Evolutionary conservation across 1,284 basidiomycete genomes (phyloP), one percentile per base, ranked within the genome.

Genomic region (Tranzscheliella williamsii): DNA sequence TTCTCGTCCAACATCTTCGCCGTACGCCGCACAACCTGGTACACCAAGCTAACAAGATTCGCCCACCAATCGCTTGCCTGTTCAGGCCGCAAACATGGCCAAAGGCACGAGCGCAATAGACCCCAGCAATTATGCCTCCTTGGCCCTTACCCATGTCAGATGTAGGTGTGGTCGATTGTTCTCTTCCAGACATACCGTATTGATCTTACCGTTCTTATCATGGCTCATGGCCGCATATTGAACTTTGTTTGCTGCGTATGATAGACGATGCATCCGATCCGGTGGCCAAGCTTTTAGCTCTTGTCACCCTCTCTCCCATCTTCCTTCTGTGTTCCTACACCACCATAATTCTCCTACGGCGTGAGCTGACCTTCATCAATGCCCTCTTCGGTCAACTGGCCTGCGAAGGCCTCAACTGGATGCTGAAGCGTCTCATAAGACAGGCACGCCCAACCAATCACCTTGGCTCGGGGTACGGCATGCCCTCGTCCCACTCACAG

Each of bases 401-500:
- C 3, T 87, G 86, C 39, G 90, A 91, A 75, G 84, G 74, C 1
- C 75, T 89, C 53, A 91, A 90, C 70, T 85, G 82, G 78, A 71
- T 84, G 31, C 75, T 91, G 24, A 91, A 91, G 76, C 84, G 82
- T 35, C 66, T 82, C 22, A 78, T 91, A 40, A 86, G 85, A 70
- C 81, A 90, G 71, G 84, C 85, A 17, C 83, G 89, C 31, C 89
- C 89, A 0, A 79, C 80, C 85, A 86, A 81, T 40, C 81, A 82
- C 40, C 78, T 86, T 26, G 87, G 86, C 11, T 83, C 83, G 44
- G 89, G 90, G 6, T 91, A 90, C 70, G 89, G 89, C 11, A 91
- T 91, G 73, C 89, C 89, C 1, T 90, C 89, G 0, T 90, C 88
- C 11, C 89, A 91, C 72, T 88, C 87, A 71, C 89, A 91, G 78